A percentile compares a stretch with the other conserved stretches of the same genome.
Evolutionary conservation across 768 basidiomycete species (phyloP).

Genomic region (Termitomyces heimii): DNA sequence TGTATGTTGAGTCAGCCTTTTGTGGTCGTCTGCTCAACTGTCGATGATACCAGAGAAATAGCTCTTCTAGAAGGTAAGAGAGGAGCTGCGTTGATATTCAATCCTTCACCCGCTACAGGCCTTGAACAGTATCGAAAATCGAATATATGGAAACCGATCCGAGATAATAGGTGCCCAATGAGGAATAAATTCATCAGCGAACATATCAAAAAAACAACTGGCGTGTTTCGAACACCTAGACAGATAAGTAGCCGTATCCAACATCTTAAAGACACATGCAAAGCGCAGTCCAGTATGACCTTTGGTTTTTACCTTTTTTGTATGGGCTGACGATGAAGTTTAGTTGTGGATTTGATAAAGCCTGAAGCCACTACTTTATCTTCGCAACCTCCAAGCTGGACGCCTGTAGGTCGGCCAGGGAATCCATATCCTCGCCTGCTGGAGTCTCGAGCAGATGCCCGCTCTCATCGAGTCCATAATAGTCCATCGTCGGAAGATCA

Average conservation of each 20-base stretch:
- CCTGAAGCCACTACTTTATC: not conserved
- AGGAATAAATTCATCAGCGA: constrained; percentile 60
- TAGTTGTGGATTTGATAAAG: constrained; percentile 19
- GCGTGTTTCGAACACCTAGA: constrained; percentile 47
- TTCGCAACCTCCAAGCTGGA: constrained; percentile 11
- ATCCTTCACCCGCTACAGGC: constrained; percentile 23
- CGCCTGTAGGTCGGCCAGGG: constrained; percentile 16
- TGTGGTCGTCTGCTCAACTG: not conserved
- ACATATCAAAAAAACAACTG: constrained; percentile 45
- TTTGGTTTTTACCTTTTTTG: not conserved
- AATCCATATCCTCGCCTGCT: constrained; percentile 9
- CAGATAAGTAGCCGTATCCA: constrained; percentile 57
- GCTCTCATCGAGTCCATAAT: not conserved
- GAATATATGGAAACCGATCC: constrained; percentile 41
- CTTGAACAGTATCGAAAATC: constrained; percentile 41
- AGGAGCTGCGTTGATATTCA: not conserved
- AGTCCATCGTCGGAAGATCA: not conserved
- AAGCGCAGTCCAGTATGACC: constrained; percentile 19
- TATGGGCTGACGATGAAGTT: not conserved
- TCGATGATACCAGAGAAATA: constrained; percentile 27
- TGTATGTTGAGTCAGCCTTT: constrained; percentile 19
- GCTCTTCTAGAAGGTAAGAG: constrained; percentile 45
- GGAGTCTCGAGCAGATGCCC: not conserved
- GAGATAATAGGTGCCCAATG: constrained; percentile 48
- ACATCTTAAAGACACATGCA: constrained; percentile 47